These are phyloP conservation scores for Neophaeococcomyces mojaviensis DNA, from an alignment of 2,329 filamentous ascomycete species.

Conservation along the genomic window DNA sequence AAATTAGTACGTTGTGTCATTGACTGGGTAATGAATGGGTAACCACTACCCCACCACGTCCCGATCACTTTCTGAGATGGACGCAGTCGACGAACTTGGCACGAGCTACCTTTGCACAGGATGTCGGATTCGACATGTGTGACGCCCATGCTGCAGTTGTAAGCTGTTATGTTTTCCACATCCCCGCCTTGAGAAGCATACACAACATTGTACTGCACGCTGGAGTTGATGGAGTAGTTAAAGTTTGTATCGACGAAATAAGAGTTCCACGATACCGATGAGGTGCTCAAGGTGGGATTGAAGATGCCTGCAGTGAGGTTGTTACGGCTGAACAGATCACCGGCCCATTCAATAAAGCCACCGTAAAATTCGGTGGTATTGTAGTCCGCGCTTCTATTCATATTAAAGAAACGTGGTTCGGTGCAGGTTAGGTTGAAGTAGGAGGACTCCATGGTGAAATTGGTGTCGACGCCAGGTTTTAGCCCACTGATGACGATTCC, in stretches of 20 bases:
- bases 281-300: background rate
- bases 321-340: background rate
- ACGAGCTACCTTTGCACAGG: background rate
- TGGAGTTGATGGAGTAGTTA: background rate
- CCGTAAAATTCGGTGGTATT: background rate
- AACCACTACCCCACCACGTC: background rate
- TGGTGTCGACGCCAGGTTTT: constrained; percentile 14
- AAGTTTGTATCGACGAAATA: constrained; percentile 9
- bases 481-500: constrained; percentile 15
- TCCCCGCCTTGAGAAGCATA: constrained; percentile 3
- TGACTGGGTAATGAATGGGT: background rate
- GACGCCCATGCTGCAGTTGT: constrained; percentile 7
- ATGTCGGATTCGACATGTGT: constrained; percentile 6
- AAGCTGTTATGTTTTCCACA: background rate
- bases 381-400: background rate
- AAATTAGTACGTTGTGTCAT: background rate
- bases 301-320: constrained; percentile 1
- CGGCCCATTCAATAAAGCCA: constrained; percentile 5
- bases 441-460: constrained; percentile 15
- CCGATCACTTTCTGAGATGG: constrained; percentile 2
- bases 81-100: constrained; percentile 5
- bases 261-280: background rate
- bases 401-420: too few species aligned
- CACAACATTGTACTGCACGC: constrained; percentile 3
- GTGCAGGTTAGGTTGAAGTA: too few species aligned